A percentile compares a stretch with the other conserved stretches of the same genome.
Conservation (phyloP, 345 rosid species). For the Conringia planisiliqua region DNA sequence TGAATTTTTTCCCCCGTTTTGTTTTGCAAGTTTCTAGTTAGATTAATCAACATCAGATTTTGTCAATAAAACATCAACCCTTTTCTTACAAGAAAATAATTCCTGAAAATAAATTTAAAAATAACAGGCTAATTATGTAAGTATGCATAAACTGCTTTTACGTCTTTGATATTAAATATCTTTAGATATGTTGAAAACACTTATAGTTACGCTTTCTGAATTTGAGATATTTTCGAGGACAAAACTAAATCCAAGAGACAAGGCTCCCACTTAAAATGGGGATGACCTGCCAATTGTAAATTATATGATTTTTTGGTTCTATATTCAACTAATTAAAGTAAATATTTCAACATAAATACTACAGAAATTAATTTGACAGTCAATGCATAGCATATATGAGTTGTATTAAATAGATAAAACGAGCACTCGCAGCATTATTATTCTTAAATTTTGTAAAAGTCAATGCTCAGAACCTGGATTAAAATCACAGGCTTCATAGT, state of each 20-base stretch:
- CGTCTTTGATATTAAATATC: no score
- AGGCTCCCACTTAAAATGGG: not conserved
- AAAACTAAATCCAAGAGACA: not conserved
- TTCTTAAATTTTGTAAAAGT: not conserved
- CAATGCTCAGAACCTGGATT: slow-evolving; percentile 26
- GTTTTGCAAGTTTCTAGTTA: not conserved
- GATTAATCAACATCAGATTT: not conserved
- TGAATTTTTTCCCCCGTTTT: not conserved
- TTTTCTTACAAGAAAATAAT: no score
- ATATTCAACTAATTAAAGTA: not conserved
- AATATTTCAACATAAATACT: not conserved
- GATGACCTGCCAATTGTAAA: not conserved
- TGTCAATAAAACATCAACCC: not conserved
- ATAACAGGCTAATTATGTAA: no score
- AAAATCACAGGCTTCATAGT: slow-evolving; percentile 29
- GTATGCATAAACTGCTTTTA: no score
- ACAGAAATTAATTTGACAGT: no score
- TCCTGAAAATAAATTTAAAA: no score
- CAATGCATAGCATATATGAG: not conserved
- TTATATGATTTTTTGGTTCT: not conserved
- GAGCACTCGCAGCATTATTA: not conserved
- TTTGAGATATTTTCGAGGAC: not conserved
- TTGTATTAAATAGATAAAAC: not conserved
- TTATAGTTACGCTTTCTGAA: not conserved
- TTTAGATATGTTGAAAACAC: not conserved